These are phyloP conservation scores for Aspergillus ellipticus DNA, from an alignment of 495 filamentous ascomycete species.

Conservation along the genomic window DNA sequence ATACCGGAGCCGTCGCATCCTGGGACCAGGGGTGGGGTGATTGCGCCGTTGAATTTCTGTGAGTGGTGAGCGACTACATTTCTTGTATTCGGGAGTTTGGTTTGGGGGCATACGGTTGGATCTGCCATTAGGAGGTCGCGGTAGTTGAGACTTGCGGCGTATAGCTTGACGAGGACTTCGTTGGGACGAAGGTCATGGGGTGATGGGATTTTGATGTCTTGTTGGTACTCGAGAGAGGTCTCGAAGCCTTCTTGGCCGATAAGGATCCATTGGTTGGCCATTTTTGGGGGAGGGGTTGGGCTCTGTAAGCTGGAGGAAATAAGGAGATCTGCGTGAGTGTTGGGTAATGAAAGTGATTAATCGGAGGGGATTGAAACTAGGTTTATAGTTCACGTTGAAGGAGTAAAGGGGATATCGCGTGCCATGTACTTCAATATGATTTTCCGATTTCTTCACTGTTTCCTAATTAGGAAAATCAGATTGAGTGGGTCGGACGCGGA, in stretches of 20 bases:
- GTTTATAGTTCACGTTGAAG: not conserved
- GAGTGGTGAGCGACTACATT: not conserved
- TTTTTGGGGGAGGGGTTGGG: not conserved
- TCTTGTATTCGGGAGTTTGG: no score
- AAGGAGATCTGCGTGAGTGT: no score
- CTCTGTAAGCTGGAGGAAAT: not conserved
- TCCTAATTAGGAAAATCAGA: conserved; percentile 12
- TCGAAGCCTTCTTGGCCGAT: conserved; percentile 21
- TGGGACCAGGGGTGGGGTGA: conserved; percentile 2
- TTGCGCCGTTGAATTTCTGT: conserved; percentile 7
- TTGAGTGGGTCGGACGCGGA: no score
- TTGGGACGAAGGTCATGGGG: conserved; percentile 14
- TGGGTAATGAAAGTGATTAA: no score
- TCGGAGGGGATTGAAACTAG: no score
- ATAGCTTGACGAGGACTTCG: conserved; percentile 25
- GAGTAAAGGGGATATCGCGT: not conserved
- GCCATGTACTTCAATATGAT: not conserved
- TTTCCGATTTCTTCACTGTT: no score
- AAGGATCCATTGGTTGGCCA: conserved; percentile 21
- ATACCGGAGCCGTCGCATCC: conserved; percentile 8
- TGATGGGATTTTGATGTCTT: conserved; percentile 14
- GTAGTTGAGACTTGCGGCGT: conserved; percentile 24
- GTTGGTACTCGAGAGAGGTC: conserved; percentile 16
- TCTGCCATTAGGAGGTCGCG: conserved; percentile 17
- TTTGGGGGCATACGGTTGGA: conserved; percentile 6